Conservation (phyloP, 2,329 filamentous ascomycete genomes). For the Triangularia setosa region DNA sequence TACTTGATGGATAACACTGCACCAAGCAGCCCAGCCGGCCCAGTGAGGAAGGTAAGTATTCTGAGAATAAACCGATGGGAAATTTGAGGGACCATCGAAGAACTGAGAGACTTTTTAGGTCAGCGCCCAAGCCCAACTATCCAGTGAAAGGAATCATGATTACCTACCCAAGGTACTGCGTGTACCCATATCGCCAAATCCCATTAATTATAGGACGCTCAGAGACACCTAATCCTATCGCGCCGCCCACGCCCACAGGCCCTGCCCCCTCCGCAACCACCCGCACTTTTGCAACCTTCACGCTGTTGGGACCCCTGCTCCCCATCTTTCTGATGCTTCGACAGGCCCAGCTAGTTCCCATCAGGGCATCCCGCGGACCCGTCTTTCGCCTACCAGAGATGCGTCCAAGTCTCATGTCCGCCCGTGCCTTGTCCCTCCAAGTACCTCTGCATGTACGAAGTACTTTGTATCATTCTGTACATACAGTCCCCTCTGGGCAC, state of each 20-base stretch:
- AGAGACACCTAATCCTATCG: background rate
- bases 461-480: constrained; percentile 12
- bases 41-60: constrained; percentile 13
- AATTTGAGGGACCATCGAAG: background rate
- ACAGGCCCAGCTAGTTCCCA: constrained; percentile 14
- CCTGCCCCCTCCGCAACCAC: constrained; percentile 13
- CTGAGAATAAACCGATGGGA: background rate
- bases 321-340: constrained; percentile 4
- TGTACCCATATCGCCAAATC: no score
- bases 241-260: background rate
- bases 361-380: constrained; percentile 25
- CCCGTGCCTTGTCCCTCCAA: constrained; percentile 2
- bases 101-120: background rate
- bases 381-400: constrained; percentile 23
- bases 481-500: constrained; percentile 12
- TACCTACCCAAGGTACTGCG: no score
- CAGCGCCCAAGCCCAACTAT: background rate
- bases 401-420: constrained; percentile 16
- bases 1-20: background rate
- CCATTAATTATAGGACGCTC: background rate
- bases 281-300: constrained; percentile 12
- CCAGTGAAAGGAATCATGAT: background rate
- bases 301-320: constrained; percentile 6
- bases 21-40: constrained; percentile 6
- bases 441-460: constrained; percentile 12